Percentiles rank a stretch among this genome's conserved stretches.
Conservation (phyloP, 352 stramenopile genomes). For the Nothophytophthora sp. region DNA sequence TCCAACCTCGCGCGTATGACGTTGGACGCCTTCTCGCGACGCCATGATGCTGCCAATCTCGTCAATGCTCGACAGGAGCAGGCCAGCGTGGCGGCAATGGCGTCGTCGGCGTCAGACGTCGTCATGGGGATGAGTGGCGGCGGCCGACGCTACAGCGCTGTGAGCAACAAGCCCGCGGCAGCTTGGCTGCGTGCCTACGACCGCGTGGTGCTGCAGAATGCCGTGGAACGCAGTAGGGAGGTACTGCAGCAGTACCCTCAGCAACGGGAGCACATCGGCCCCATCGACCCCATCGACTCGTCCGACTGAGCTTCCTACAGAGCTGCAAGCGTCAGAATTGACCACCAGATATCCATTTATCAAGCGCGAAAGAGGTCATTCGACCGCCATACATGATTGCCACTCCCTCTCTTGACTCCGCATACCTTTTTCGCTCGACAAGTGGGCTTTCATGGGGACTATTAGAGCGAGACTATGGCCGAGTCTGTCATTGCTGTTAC, state of each 20-base stretch:
- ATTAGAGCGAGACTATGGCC: too few relatives aligned
- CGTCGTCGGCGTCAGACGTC: constrained; percentile 23
- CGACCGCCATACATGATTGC: too few relatives aligned
- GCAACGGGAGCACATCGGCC: constrained; percentile 11
- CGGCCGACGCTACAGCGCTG: constrained; percentile 16
- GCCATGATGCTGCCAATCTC: constrained; percentile 8
- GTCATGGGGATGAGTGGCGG: constrained; percentile 17
- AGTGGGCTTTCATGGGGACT: too few relatives aligned
- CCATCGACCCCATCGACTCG: constrained; percentile 14
- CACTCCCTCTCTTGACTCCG: too few relatives aligned
- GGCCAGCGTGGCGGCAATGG: constrained; percentile 11
- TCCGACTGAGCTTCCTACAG: too few relatives aligned
- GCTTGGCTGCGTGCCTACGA: constrained; percentile 73
- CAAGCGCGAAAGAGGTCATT: too few relatives aligned
- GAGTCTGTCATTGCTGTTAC: too few relatives aligned
- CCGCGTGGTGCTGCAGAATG: constrained; percentile 62
- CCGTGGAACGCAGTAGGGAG: constrained; percentile 66
- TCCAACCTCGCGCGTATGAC: constrained; percentile 75
- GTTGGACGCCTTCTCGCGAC: constrained; percentile 57
- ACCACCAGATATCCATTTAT: too few relatives aligned
- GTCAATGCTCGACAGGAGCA: constrained; percentile 2
- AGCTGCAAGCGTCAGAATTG: too few relatives aligned
- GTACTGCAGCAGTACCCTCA: constrained; percentile 35
- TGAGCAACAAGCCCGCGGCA: constrained; percentile 26
- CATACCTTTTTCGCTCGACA: too few relatives aligned